These are phyloP conservation scores for Nakazawaea anatomiae DNA, from an alignment of 805 yeast species.

Conservation along the genomic window DNA sequence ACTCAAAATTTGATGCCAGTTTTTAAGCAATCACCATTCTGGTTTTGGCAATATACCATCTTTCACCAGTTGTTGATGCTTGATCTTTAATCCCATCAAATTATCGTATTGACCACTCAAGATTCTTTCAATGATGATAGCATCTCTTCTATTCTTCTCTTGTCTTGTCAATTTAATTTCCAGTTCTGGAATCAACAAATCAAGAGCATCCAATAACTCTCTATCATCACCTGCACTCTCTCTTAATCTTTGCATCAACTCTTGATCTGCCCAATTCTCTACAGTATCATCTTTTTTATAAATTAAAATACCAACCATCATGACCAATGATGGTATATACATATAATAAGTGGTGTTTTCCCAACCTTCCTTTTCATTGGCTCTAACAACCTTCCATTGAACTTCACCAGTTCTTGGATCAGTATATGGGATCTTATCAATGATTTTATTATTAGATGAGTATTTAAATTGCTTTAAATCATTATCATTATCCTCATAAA, in stretches of 20 bases:
- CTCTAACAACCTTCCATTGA: constrained; percentile 73
- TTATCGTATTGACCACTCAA: constrained; percentile 81
- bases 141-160: constrained; percentile 65
- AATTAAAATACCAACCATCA: constrained; percentile 44
- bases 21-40: neutral
- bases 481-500: constrained; percentile 55
- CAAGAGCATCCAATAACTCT: constrained; percentile 40
- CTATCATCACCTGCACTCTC: constrained; percentile 54
- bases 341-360: constrained; percentile 66
- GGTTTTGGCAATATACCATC: neutral
- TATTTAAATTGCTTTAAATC: constrained; percentile 55
- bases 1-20: neutral
- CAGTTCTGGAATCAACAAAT: constrained; percentile 32
- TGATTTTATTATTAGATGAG: constrained; percentile 54
- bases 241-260: constrained; percentile 69
- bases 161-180: constrained; percentile 45
- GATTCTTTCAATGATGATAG: constrained; percentile 73
- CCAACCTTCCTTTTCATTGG: constrained; percentile 80
- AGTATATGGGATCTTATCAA: constrained; percentile 81
- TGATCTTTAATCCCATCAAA: constrained; percentile 51
- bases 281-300: constrained; percentile 45
- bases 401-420: constrained; percentile 74
- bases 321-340: constrained; percentile 63
- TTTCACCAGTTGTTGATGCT: constrained; percentile 16
- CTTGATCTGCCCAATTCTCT: constrained; percentile 79